Percentiles rank a stretch among this genome's conserved stretches.
These are phyloP conservation scores for Leucoagaricus sp. DNA, from an alignment of 1,284 basidiomycete genomes.

Conservation along the genomic window DNA sequence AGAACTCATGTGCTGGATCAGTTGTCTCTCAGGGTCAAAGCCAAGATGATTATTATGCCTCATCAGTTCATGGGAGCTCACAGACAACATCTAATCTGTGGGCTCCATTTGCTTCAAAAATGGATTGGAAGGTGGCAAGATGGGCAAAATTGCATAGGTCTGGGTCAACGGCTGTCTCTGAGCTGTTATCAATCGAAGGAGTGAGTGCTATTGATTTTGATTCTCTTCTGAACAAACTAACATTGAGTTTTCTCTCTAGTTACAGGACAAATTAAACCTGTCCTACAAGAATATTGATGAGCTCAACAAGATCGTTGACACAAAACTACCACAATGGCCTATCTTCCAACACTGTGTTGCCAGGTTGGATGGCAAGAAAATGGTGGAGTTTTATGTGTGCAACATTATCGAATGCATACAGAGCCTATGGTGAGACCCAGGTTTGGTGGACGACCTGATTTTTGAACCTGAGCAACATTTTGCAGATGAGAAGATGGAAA, in stretches of 20 bases:
- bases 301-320: constrained; percentile 26
- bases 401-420: constrained; percentile 27
- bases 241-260: constrained; percentile 16
- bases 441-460: constrained; percentile 17
- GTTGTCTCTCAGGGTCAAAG: not conserved
- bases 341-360: constrained; percentile 24
- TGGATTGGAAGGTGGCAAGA: constrained; percentile 34
- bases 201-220: no score
- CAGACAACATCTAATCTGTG: not conserved
- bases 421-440: constrained; percentile 24
- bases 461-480: constrained; percentile 13
- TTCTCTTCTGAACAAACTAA: no score
- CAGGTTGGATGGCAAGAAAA: constrained; percentile 22
- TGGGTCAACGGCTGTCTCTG: constrained; percentile 30
- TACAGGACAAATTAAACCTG: constrained; percentile 20
- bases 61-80: not conserved
- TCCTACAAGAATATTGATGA: constrained; percentile 22
- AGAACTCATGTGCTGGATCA: not conserved
- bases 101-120: constrained; percentile 19
- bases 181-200: constrained; percentile 30
- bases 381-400: constrained; percentile 28
- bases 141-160: constrained; percentile 35
- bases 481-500: not conserved
- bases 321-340: constrained; percentile 22
- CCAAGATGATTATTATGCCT: no score